phyloP scores from a whole-genome alignment of 768 basidiomycete species.

The Trametes punicea region DNA sequence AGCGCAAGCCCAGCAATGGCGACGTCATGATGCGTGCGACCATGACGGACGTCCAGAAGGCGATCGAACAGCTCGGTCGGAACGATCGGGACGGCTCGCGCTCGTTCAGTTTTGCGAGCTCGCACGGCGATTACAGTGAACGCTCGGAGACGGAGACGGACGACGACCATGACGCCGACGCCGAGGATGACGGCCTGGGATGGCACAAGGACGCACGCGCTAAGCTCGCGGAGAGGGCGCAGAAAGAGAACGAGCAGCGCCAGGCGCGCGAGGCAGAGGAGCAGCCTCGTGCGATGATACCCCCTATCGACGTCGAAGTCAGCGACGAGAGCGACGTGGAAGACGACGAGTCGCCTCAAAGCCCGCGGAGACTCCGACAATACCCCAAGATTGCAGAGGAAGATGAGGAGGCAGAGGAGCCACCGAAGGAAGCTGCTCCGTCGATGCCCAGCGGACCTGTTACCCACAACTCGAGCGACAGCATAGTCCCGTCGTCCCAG shows the following conservation, averaged over 20 bases:
- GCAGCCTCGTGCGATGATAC: constrained; percentile 37
- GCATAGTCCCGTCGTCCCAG: constrained; percentile 30
- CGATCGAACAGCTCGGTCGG: constrained; percentile 80
- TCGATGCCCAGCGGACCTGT: neutral
- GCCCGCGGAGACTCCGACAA: constrained; percentile 24
- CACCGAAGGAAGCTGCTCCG: neutral
- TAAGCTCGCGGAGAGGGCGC: constrained; percentile 69
- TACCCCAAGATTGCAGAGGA: constrained; percentile 70
- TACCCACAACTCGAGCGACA: constrained; percentile 10
- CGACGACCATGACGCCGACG: constrained; percentile 51
- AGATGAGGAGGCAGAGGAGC: constrained; percentile 53
- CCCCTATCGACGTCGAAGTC: constrained; percentile 71
- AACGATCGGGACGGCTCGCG: constrained; percentile 53
- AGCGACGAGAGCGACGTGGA: constrained; percentile 83
- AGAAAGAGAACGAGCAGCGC: constrained; percentile 57
- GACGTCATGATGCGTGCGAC: constrained; percentile 89
- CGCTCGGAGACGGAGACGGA: constrained; percentile 46
- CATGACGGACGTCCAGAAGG: constrained; percentile 86
- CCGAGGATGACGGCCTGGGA: constrained; percentile 47
- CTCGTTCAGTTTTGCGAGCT: constrained; percentile 78
- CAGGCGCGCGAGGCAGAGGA: constrained; percentile 45
- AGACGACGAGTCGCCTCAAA: constrained; percentile 33
- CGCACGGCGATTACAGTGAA: constrained; percentile 46
- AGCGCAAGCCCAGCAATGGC: constrained; percentile 25
- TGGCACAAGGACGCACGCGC: constrained; percentile 66